Conservation (phyloP, 257 asterid genomes). For the Nemophila menziesii region DNA sequence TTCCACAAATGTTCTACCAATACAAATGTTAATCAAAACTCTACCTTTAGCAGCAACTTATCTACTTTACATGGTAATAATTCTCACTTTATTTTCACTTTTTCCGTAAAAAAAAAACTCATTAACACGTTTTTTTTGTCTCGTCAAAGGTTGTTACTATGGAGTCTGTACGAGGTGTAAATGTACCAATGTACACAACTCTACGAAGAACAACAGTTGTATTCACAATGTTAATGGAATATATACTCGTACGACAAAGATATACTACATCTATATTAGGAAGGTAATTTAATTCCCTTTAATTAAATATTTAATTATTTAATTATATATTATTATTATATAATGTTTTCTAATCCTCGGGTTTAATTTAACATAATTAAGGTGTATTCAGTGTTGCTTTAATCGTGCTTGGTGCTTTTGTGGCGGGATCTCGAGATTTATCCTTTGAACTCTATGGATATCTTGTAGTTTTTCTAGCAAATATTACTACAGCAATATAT, state of each 20-base stretch:
- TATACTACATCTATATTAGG: constrained; percentile 48
- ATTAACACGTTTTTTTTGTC: constrained; percentile 19
- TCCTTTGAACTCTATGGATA: constrained; percentile 73
- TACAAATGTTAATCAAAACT: constrained; percentile 43
- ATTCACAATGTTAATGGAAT: constrained; percentile 80
- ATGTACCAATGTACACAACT: constrained; percentile 95
- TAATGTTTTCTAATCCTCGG: constrained; percentile 11
- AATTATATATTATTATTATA: not conserved
- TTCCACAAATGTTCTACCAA: constrained; percentile 39
- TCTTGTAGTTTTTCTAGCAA: constrained; percentile 59
- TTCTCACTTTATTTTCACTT: constrained; percentile 5
- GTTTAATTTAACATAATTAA: constrained; percentile 21
- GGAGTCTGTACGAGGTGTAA: constrained; percentile 93
- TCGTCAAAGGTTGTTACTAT: constrained; percentile 67
- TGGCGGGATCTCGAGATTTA: constrained; percentile 85
- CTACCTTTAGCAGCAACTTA: constrained; percentile 65
- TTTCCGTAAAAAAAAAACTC: constrained; percentile 3
- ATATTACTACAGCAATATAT: constrained; percentile 75
- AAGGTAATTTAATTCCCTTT: constrained; percentile 35
- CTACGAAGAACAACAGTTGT: constrained; percentile 87
- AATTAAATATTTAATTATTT: not conserved
- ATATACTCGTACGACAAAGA: constrained; percentile 49
- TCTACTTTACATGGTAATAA: constrained; percentile 91
- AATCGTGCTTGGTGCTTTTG: constrained; percentile 74
- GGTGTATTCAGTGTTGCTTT: constrained; percentile 59